Conservation (phyloP, 495 filamentous ascomycete species). For the Ascobolus immersus region DNA sequence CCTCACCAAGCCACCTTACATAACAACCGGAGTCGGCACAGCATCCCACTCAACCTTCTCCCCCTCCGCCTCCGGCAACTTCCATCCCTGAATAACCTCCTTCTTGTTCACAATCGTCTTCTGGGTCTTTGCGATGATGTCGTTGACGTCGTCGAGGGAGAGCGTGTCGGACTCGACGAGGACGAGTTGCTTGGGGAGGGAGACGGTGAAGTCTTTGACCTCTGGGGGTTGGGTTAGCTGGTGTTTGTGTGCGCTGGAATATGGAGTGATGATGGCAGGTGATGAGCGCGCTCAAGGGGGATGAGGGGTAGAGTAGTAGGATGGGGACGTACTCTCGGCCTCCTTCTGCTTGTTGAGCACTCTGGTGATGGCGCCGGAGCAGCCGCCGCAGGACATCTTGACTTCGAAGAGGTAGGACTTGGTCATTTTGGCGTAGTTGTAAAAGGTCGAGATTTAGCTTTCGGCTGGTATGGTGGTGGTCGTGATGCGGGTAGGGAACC, state of each 20-base stretch:
- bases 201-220: constrained; percentile 64
- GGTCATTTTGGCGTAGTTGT: too few relatives aligned
- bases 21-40: too few relatives aligned
- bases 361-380: constrained; percentile 45
- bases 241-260: background rate
- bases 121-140: constrained; percentile 82
- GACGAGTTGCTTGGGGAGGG: constrained; percentile 58
- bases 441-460: too few relatives aligned
- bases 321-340: constrained; percentile 43
- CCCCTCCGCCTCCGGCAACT: too few relatives aligned
- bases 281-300: background rate
- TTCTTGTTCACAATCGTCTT: constrained; percentile 62
- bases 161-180: constrained; percentile 40
- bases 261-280: constrained; percentile 1
- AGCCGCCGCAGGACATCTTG: constrained; percentile 38
- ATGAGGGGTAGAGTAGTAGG: constrained; percentile 1
- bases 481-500: too few relatives aligned
- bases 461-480: too few relatives aligned
- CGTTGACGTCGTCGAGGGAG: constrained; percentile 54
- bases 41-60: too few relatives aligned
- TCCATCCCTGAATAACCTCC: too few relatives aligned
- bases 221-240: constrained; percentile 25
- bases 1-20: too few relatives aligned
- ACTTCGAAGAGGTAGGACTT: constrained; percentile 47
- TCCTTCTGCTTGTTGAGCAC: constrained; percentile 92